phyloP scores from a whole-genome alignment of 805 yeast genomes.

The Kazachstania psychrophila region DNA sequence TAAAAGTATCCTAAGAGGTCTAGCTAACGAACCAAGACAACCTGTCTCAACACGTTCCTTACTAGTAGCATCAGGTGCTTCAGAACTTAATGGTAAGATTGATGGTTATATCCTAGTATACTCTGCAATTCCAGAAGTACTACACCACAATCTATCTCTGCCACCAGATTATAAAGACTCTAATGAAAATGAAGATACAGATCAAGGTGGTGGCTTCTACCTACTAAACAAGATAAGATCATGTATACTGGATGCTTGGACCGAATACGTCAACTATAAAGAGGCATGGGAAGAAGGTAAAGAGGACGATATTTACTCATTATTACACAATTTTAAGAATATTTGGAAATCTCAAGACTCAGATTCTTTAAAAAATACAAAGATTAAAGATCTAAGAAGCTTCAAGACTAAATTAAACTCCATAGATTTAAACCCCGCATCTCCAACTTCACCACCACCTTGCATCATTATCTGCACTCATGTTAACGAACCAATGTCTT shows the following conservation, averaged over 20 bases:
- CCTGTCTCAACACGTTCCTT: slow-evolving; percentile 60
- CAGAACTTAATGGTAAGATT: slow-evolving; percentile 66
- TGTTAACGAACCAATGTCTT: slow-evolving; percentile 43
- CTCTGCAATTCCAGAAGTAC: slow-evolving; percentile 53
- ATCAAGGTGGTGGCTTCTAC: slow-evolving; percentile 19
- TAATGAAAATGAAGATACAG: background rate
- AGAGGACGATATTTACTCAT: slow-evolving; percentile 58
- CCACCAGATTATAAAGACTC: slow-evolving; percentile 47
- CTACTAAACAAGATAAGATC: slow-evolving; percentile 39
- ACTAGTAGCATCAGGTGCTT: slow-evolving; percentile 69
- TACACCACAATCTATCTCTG: slow-evolving; percentile 17
- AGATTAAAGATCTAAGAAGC: slow-evolving; percentile 25
- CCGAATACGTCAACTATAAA: slow-evolving; percentile 48
- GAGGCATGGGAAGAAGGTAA: slow-evolving; percentile 51
- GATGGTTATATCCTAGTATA: slow-evolving; percentile 67
- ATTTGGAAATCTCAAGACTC: slow-evolving; percentile 40
- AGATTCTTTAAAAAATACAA: slow-evolving; percentile 25
- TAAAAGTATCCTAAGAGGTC: slow-evolving; percentile 46
- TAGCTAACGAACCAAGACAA: slow-evolving; percentile 53
- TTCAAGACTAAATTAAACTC: slow-evolving; percentile 27
- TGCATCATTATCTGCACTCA: slow-evolving; percentile 61
- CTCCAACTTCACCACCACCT: slow-evolving; percentile 49
- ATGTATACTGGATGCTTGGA: slow-evolving; percentile 66
- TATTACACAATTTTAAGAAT: slow-evolving; percentile 47
- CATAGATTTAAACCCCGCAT: slow-evolving; percentile 29